Base-by-base conservation (phyloP, 352 stramenopile genomes). In the Plasmopara muralis region DNA sequence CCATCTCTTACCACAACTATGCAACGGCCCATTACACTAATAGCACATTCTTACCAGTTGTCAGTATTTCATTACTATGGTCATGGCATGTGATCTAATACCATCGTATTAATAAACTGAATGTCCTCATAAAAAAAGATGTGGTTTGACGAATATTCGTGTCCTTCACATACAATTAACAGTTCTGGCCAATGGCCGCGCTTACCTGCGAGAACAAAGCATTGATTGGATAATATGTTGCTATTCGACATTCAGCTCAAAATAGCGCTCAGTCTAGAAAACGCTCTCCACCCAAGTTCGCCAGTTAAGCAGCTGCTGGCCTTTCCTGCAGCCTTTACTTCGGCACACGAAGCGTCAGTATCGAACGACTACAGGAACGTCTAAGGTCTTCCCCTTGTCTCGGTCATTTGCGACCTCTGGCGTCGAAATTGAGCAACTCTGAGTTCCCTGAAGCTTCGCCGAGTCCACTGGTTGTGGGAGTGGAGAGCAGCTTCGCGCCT, bases 401-500 rank as follows among this genome's bases (percentile, higher is more conserved):
- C 13, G 48, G 53, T 65, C 53, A n/a, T 33, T 30, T 44, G 30
- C 49, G 47, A 66, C 42, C 37, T 61, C 35, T 47, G 30, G 25
- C 40, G 18, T 28, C 15, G 9, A 51, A 66, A 64, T 49, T 64
- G 54, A 69, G 68, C 57, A 70, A 74, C 65, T 66, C 59, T 77
- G 66, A 68, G 54, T 74, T 66, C 59, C 43, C 53, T 65, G 57
- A 59, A 57, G 55, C 38, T 64, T 53, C 58, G 50, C 25, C 68
- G 66, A 68, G 57, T 65, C 57, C 59, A 74, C 60, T 77, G 62
- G 59, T 72, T 73, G 69, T 74, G 69, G 61, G 60, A 68, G 66
- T 66, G 59, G 62, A 69, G 53, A 78, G 63, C 49, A 53, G 50
- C 56, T 42, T 59, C 43, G 49, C 53, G 47, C 52, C 45, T 54